These are phyloP conservation scores for Candida rishiriensis DNA, from an alignment of 805 yeast species.

Conservation along the genomic window DNA sequence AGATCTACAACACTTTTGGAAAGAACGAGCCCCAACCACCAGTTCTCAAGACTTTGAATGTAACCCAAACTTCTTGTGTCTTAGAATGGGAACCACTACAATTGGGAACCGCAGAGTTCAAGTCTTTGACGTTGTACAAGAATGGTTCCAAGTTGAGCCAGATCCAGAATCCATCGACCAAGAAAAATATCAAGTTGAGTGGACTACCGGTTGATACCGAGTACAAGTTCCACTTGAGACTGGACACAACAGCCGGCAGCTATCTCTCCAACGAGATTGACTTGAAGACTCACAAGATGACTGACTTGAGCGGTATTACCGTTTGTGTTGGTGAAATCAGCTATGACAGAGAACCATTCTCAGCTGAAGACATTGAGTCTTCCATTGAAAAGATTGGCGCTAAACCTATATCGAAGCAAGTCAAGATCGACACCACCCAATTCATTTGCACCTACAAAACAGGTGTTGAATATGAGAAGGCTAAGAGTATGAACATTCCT, in stretches of 20 bases:
- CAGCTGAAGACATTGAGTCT: slow-evolving; percentile 54
- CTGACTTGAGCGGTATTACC: slow-evolving; percentile 88
- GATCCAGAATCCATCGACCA: slow-evolving; percentile 77
- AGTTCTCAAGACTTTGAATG: slow-evolving; percentile 60
- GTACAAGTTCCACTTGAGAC: slow-evolving; percentile 71
- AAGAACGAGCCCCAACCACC: slow-evolving; percentile 69
- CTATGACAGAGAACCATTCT: slow-evolving; percentile 41
- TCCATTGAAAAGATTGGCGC: slow-evolving; percentile 75
- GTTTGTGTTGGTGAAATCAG: slow-evolving; percentile 83
- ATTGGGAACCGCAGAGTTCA: slow-evolving; percentile 76
- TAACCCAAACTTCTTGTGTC: slow-evolving; percentile 92
- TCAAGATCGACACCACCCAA: slow-evolving; percentile 90
- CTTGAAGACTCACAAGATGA: slow-evolving; percentile 90
- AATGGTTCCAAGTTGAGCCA: slow-evolving; percentile 70
- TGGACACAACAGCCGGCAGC: slow-evolving; percentile 89
- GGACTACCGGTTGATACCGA: slow-evolving; percentile 86
- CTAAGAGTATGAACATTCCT: slow-evolving; percentile 83
- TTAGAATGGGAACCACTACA: slow-evolving; percentile 89
- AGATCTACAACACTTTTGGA: slow-evolving; percentile 71
- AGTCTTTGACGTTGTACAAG: slow-evolving; percentile 72
- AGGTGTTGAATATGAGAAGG: slow-evolving; percentile 68
- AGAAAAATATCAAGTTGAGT: slow-evolving; percentile 79
- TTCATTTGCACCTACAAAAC: slow-evolving; percentile 69
- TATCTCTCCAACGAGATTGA: slow-evolving; percentile 62
- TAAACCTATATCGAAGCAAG: slow-evolving; percentile 65